Evolutionary conservation across 139 green algal genomes (phyloP), one percentile per base, ranked within the genome.

Genomic region (Asterochloris sp.): DNA sequence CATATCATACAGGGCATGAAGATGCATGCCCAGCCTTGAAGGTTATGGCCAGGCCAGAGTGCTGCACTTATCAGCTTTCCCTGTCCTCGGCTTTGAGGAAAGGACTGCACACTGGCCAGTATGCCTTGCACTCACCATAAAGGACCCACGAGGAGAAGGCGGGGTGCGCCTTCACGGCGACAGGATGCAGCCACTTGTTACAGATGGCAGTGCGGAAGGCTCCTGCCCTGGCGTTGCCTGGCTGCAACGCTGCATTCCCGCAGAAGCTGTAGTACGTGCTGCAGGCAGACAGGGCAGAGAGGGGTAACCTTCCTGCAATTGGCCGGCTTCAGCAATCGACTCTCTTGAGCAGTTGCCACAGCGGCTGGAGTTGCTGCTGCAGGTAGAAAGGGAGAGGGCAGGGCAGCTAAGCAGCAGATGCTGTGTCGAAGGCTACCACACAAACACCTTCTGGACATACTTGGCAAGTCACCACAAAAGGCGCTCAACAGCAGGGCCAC

Each of bases 181-280:
- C 86, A 0, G 94, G 94, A n/a, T 87, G 86, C 76, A 98, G 87
- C 88, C 90, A 95, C n/a, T 88, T 85, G 27, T 73, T 68, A 83
- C 94, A 97, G 11, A 97, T 87, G 2, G 87, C 87, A 10, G 83
- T 69, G 29, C 83, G 83, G 9, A 92, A 73, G 17, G 78, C 69
- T 24, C 60, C 76, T 38, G 47, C 64, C 29, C 61, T 19, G 26
- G 62, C 74, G 61, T 60, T 69, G 62, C 62, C 73, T 69, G 28
- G 62, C 76, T 76, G 62, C 60, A 62, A 16, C 8, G n/a, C 69
- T 38, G 23, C 78, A 81, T 94, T 94, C 78, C 93, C 92, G 80
- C 94, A 97, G 24, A 96, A 93, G 63, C 86, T 89, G 83, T 94
- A 93, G 74, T 95, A 97, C 12, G 91, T 92, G 69, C 89, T 95